Base-by-base conservation (phyloP, 148 eudicot species). In the Vaccinium myrtillus region DNA sequence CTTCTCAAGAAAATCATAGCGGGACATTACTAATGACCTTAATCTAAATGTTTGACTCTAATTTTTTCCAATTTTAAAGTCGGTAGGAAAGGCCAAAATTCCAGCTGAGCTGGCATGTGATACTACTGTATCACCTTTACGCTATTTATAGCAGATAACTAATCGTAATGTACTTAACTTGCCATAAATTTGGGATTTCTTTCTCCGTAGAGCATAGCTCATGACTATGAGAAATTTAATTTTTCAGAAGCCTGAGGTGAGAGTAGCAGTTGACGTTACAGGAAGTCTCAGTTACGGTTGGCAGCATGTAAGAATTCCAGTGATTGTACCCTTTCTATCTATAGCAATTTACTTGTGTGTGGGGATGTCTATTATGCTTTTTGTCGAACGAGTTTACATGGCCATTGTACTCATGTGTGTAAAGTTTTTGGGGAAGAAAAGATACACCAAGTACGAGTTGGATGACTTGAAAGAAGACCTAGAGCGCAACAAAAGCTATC, bases 321-420 rank as follows among this genome's bases (percentile, higher is more conserved):
- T 90, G 14, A 46, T 90, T 46, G 91, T 74, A 25, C 92, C 91
- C 53, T 54, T 87, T 30, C 78, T 91, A 7, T 50, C 70, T 3
- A 0, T 88, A 65, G 90, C 91, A 12, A 77, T 91, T 61, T 87
- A 87, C 75, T 8, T 91, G 48, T 91, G 92, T 82, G 61, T 83
- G 71, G 82, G 74, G 21, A 91, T 91, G 93, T 91, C 93, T 3
- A 51, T 90, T 19, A 91, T 91, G 93, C 86, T 90, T 75, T 91
- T 91, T 53, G 21, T 84, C 30, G 92, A 91, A 77, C 82, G 92
- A 13, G 84, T 91, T n/a, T 91, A 90, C 84, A 91, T 91, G 93
- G 88, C 89, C 13, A 59, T 87, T 67, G 91, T 91, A 75, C 88
- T 91, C 59, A 21, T 78, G 1, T 55, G 74, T 18, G 91, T 91